phyloP scores from a whole-genome alignment of 2,329 filamentous ascomycete genomes.

The Fusarium continuum region DNA sequence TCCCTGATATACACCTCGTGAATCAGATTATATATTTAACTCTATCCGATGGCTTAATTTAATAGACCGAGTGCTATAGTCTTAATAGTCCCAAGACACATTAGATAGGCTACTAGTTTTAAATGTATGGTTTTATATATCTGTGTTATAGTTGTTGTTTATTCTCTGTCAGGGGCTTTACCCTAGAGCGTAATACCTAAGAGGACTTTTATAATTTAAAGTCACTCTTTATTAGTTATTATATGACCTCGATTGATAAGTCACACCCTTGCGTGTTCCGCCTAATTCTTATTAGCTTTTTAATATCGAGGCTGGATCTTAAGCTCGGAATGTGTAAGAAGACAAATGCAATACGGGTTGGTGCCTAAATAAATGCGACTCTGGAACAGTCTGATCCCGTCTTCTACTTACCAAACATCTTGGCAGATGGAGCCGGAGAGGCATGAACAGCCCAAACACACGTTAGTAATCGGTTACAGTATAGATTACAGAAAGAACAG shows the following conservation, averaged over 20 bases:
- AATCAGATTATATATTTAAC: too few species aligned
- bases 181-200: background rate
- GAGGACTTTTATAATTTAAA: background rate
- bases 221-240: background rate
- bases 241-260: background rate
- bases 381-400: slow-evolving; percentile 5
- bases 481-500: background rate
- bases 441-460: background rate
- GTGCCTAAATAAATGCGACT: background rate
- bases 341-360: slow-evolving; percentile 2
- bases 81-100: too few species aligned
- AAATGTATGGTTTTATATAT: too few species aligned
- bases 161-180: too few species aligned
- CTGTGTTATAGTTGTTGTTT: too few species aligned
- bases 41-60: too few species aligned
- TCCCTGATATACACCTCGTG: too few species aligned
- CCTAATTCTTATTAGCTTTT: background rate
- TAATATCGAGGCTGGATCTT: background rate
- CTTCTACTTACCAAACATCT: background rate
- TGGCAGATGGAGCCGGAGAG: background rate
- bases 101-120: too few species aligned
- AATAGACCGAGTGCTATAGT: too few species aligned
- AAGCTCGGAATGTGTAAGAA: background rate
- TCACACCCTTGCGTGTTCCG: background rate
- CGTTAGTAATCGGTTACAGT: background rate